A percentile compares a stretch with the other conserved stretches of the same genome.
These are phyloP conservation scores for Citrus medica DNA, from an alignment of 345 rosid species.

Conservation along the genomic window DNA sequence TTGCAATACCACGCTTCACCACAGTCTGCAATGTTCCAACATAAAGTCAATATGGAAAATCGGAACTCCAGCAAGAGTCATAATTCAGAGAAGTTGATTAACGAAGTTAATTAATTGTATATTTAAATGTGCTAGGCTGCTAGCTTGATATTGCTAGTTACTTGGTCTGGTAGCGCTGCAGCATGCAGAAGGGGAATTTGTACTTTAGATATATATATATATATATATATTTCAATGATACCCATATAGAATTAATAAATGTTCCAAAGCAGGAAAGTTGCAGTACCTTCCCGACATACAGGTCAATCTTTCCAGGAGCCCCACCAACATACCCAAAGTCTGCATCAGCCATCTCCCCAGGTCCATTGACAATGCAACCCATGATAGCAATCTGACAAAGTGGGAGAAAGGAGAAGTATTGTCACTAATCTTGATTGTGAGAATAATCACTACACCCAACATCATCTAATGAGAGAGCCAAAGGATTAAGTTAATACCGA, in stretches of 20 bases:
- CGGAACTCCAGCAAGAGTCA: background rate
- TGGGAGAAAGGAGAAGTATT: background rate
- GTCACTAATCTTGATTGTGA: background rate
- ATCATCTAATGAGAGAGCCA: background rate
- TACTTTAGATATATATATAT: no score
- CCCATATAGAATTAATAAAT: background rate
- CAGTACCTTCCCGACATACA: slow-evolving; percentile 92
- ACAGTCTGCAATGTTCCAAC: slow-evolving; percentile 59
- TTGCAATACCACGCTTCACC: slow-evolving; percentile 90
- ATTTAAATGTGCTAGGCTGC: background rate
- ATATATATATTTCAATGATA: background rate
- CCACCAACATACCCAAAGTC: slow-evolving; percentile 98
- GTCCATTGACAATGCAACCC: slow-evolving; percentile 99
- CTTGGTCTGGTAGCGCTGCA: background rate
- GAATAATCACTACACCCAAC: background rate
- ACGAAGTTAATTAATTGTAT: background rate
- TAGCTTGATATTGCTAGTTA: background rate
- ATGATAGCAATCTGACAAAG: slow-evolving; percentile 79
- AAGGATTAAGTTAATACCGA: slow-evolving; percentile 50
- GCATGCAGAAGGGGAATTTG: background rate
- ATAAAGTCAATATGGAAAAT: background rate
- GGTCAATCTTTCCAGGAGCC: slow-evolving; percentile 95
- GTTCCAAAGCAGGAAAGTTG: slow-evolving; percentile 7
- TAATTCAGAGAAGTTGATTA: background rate
- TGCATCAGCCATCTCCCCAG: slow-evolving; percentile 99